phyloP scores from a whole-genome alignment of 768 basidiomycete genomes.

The Clitopilus passeckerianus region DNA sequence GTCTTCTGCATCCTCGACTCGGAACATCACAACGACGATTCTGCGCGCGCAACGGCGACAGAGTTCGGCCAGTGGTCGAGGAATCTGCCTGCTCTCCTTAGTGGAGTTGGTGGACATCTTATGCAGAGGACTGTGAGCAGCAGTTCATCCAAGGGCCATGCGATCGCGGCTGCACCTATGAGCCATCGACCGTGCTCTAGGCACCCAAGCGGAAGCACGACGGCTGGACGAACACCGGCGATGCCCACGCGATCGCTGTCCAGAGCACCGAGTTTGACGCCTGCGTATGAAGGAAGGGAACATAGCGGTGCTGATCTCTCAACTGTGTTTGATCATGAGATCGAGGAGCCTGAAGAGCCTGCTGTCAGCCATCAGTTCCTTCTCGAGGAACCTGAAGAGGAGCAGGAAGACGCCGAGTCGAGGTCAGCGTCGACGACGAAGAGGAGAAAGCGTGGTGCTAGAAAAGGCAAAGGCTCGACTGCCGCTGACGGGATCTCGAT shows the following conservation, averaged over 20 bases:
- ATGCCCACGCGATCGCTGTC: slow-evolving; percentile 53
- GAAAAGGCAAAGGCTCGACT: slow-evolving; percentile 71
- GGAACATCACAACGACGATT: slow-evolving; percentile 46
- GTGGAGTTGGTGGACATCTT: slow-evolving; percentile 31
- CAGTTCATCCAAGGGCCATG: slow-evolving; percentile 60
- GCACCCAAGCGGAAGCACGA: slow-evolving; percentile 44
- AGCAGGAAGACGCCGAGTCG: slow-evolving; percentile 35
- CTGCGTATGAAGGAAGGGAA: slow-evolving; percentile 40
- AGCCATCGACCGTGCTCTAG: slow-evolving; percentile 73
- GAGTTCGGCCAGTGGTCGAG: slow-evolving; percentile 87
- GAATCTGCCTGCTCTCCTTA: slow-evolving; percentile 69
- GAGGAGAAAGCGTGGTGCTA: slow-evolving; percentile 77
- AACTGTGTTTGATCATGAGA: slow-evolving; percentile 50
- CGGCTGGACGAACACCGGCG: slow-evolving; percentile 46
- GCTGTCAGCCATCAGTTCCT: slow-evolving; percentile 22
- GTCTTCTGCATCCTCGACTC: slow-evolving; percentile 81
- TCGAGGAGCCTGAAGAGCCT: slow-evolving; percentile 38
- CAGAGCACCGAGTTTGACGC: slow-evolving; percentile 58
- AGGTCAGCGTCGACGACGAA: slow-evolving; percentile 71
- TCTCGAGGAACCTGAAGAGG: slow-evolving; percentile 32
- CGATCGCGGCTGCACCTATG: slow-evolving; percentile 58
- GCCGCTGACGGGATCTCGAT: slow-evolving; percentile 21
- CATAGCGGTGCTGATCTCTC: slow-evolving; percentile 33
- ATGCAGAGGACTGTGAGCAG: slow-evolving; percentile 58
- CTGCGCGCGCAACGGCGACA: slow-evolving; percentile 65